Evolutionary conservation across 116 monocot species (phyloP).

Genomic region (Dioscorea cayenensis): DNA sequence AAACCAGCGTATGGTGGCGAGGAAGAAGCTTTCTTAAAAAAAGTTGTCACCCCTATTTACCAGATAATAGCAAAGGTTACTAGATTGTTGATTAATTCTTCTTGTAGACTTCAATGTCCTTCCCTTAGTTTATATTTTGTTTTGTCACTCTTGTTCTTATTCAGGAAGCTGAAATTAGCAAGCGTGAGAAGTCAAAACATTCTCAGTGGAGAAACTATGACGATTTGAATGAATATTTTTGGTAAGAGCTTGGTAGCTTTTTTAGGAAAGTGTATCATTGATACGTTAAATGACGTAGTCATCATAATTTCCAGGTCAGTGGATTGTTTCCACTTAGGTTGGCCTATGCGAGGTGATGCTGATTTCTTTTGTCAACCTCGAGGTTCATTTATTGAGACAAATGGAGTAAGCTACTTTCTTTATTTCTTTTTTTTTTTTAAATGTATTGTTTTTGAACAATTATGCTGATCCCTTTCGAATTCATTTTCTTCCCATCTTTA

Average conservation of each 20-base stretch:
- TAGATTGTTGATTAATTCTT: not conserved
- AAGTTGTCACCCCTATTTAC: constrained; percentile 43
- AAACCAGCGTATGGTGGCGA: constrained; percentile 43
- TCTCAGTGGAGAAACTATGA: constrained; percentile 49
- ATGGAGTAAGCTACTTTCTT: constrained; percentile 19
- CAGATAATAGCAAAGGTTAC: constrained; percentile 24
- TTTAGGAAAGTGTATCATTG: not conserved
- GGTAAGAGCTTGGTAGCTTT: constrained; percentile 9
- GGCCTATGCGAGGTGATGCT: constrained; percentile 48
- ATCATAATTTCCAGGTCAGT: constrained; percentile 22
- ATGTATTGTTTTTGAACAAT: not conserved
- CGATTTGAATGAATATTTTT: constrained; percentile 50
- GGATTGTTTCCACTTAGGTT: constrained; percentile 37
- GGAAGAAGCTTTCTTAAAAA: constrained; percentile 34
- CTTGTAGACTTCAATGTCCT: not conserved
- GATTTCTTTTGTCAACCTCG: constrained; percentile 38
- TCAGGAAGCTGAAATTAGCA: constrained; percentile 44
- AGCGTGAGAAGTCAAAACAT: constrained; percentile 28
- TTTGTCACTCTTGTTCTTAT: not conserved
- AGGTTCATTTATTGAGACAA: constrained; percentile 4
- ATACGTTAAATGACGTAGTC: not conserved
- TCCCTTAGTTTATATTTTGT: not conserved
- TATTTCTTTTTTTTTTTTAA: not conserved
- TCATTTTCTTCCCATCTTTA: not conserved
- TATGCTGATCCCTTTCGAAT: not conserved